Base-by-base conservation (phyloP, 768 basidiomycete species). In the Naganishia kalamii region DNA sequence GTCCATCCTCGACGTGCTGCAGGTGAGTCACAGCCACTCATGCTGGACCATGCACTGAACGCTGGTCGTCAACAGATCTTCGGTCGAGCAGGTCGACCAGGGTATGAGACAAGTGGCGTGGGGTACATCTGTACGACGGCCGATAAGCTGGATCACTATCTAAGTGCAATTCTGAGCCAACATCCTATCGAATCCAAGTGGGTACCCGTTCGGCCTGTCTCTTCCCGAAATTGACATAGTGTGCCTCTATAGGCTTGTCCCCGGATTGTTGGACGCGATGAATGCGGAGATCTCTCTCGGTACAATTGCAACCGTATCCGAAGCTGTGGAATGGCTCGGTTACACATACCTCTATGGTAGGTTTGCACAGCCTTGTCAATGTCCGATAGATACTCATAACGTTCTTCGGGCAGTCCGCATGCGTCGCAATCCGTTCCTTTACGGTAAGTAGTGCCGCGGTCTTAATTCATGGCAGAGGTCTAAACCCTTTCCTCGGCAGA, bases 161-260 rank as follows among this genome's bases (percentile, higher is more conserved):
- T 96, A 13, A 85, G 93, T 72, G 86, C 87, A 8, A 86, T 94
- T 52, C 87, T 87, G 48, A 88, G 92, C 10, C 90, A 97, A 87
- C 87, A 89, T 73, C 89, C 96, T 0, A 99, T 99, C 64, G 96
- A 99, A 79, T 98, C 96, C 3, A 88, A 88, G 92, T 93, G 59
- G 70, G 87, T 74, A 19, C 4, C 11, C 3, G 25, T 7, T 27
- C 50, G 40, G 8, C 15, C 23, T 52, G 25, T 46, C 4, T 49
- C 30, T 19, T 27, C 6, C 1, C 35, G 13, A 17, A 30, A 11
- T 47, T n/a, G n/a, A 27, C 13, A 54, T 50, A 65, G 29, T 25
- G 37, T 37, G 57, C 12, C 48, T 46, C 19, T 21, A 35, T 46
- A 84, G 84, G 78, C 97, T 99, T 77, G 84, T 83, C 41, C 81